Conservation (phyloP, 768 basidiomycete species). For the Candolleomyces efflorescens region DNA sequence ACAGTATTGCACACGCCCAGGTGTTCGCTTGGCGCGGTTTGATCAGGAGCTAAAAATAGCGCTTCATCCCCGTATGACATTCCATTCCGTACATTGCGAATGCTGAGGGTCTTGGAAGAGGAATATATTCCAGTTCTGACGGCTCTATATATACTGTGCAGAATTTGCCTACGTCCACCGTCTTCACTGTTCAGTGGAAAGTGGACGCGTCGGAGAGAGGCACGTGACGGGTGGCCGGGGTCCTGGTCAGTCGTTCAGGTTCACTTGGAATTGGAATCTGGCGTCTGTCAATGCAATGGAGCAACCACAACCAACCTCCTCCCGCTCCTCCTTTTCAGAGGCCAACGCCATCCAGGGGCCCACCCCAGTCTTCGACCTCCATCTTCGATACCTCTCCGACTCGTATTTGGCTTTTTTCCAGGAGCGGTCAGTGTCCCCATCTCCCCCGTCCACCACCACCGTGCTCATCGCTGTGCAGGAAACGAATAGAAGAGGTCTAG, state of each 20-base stretch:
- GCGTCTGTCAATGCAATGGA: slow-evolving; percentile 18
- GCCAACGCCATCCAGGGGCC: slow-evolving; percentile 43
- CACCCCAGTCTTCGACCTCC: slow-evolving; percentile 65
- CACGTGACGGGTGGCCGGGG: background rate
- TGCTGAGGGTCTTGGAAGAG: no score
- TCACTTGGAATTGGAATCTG: background rate
- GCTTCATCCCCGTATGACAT: no score
- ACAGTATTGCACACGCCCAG: no score
- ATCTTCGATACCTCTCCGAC: slow-evolving; percentile 65
- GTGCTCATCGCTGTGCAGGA: slow-evolving; percentile 39
- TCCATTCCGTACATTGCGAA: no score
- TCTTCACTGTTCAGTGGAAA: no score
- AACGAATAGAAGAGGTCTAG: slow-evolving; percentile 84
- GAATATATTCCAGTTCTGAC: no score
- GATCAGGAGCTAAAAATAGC: no score
- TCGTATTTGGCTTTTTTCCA: slow-evolving; percentile 83
- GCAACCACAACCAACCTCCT: slow-evolving; percentile 30
- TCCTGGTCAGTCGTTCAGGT: background rate
- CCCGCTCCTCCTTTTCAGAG: slow-evolving; percentile 38
- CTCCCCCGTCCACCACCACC: slow-evolving; percentile 9
- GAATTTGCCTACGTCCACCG: no score
- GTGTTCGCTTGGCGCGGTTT: no score
- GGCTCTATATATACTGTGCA: no score
- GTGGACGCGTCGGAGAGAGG: no score
- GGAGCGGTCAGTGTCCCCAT: slow-evolving; percentile 56